phyloP scores from a whole-genome alignment of 306 rosid species.

The Boehmeria nivea region DNA sequence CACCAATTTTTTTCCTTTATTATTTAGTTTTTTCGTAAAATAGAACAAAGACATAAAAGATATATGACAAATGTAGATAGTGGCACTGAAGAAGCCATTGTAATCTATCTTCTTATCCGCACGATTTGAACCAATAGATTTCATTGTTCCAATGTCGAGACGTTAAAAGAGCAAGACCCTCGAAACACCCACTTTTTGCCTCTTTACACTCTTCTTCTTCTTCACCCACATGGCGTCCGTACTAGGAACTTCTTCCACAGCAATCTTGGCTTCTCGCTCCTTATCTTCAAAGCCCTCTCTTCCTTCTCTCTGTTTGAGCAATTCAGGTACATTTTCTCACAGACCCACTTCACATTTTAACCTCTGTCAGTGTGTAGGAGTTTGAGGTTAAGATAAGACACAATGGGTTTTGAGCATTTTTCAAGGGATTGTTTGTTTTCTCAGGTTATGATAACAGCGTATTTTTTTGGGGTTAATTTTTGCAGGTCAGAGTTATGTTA shows the following conservation, averaged over 20 bases:
- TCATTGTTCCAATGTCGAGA: slow-evolving; percentile 5
- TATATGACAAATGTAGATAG: not conserved
- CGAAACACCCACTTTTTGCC: not conserved
- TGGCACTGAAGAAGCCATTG: not conserved
- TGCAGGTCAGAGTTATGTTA: slow-evolving; percentile 53
- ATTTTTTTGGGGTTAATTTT: slow-evolving; percentile 17
- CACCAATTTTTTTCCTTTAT: no score
- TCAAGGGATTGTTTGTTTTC: slow-evolving; percentile 11
- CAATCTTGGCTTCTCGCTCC: slow-evolving; percentile 50
- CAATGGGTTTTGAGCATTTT: slow-evolving; percentile 16
- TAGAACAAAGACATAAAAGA: no score
- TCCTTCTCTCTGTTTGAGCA: slow-evolving; percentile 34
- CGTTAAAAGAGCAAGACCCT: not conserved
- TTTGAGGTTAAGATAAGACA: no score
- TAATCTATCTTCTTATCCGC: slow-evolving; percentile 72
- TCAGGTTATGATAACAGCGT: slow-evolving; percentile 9
- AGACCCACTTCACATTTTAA: slow-evolving; percentile 19
- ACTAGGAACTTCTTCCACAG: slow-evolving; percentile 61
- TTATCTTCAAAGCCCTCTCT: slow-evolving; percentile 41
- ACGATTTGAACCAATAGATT: slow-evolving; percentile 34
- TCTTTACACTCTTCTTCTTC: not conserved
- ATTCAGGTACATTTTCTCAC: slow-evolving; percentile 45
- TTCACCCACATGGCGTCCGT: slow-evolving; percentile 60
- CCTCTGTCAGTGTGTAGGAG: no score
- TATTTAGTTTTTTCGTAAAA: no score